phyloP scores from a whole-genome alignment of 176 grass and related monocot species.

The Saccharum officinarum region DNA sequence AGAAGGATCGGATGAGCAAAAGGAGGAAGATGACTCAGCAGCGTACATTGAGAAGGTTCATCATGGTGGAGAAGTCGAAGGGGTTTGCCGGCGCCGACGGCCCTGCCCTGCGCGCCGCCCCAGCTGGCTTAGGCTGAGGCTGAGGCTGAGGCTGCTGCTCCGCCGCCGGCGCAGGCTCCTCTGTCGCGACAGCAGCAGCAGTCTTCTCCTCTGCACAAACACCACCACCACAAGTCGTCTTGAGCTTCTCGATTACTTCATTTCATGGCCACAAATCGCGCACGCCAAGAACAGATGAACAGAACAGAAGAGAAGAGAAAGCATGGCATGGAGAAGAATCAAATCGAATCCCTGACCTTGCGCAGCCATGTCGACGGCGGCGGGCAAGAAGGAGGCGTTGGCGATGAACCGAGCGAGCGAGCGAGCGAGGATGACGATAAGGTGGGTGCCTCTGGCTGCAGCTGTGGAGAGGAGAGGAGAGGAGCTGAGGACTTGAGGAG shows the following conservation, averaged over 20 bases:
- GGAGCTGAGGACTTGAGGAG: not conserved
- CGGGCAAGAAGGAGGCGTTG: not conserved
- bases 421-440: constrained; percentile 34
- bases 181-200: constrained; percentile 40
- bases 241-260: not conserved
- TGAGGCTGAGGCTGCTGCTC: constrained; percentile 27
- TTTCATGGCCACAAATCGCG: not conserved
- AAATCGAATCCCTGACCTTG: constrained; percentile 10
- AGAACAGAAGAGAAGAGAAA: not conserved
- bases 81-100: constrained; percentile 49
- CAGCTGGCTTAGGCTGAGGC: not conserved
- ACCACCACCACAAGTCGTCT: not conserved
- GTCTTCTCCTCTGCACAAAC: constrained; percentile 61
- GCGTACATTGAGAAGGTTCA: constrained; percentile 76
- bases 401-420: not conserved
- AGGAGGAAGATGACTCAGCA: not conserved
- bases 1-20: not conserved
- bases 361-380: constrained; percentile 37
- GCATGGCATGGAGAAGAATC: not conserved
- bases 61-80: constrained; percentile 93
- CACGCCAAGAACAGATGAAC: not conserved
- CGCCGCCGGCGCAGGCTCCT: constrained; percentile 33
- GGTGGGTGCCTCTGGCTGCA: too few relatives aligned
- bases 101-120: not conserved
- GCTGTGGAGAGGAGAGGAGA: constrained; percentile 7